Percentiles rank a stretch among this genome's conserved stretches.
Conservation (phyloP, 129 eudicot species). For the Helianthus tuberosus region DNA sequence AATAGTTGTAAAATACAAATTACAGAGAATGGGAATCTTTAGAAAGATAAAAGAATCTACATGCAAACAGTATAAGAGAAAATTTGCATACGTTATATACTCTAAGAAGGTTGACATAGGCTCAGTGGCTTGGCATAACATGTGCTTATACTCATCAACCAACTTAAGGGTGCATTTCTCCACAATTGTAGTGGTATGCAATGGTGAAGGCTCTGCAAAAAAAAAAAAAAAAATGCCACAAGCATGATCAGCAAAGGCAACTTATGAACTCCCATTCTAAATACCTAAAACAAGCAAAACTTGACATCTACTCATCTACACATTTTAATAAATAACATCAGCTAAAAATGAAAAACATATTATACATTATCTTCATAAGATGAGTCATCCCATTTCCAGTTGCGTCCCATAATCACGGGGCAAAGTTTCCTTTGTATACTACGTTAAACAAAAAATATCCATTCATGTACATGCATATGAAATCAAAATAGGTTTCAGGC, state of each 20-base stretch:
- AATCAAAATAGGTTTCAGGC: not conserved
- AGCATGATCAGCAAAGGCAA: not conserved
- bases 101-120: conserved; percentile 86
- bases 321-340: not conserved
- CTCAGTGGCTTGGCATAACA: conserved; percentile 87
- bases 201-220: conserved; percentile 81
- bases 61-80: conserved; percentile 1
- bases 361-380: not conserved
- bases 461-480: not conserved
- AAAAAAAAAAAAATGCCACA: conserved; percentile 12
- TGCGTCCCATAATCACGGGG: not conserved
- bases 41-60: not conserved
- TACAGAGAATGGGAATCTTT: not conserved
- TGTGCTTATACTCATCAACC: conserved; percentile 89
- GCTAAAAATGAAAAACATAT: not conserved
- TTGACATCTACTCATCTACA: not conserved
- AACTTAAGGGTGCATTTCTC: conserved; percentile 94
- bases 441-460: not conserved
- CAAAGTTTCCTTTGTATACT: not conserved
- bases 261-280: conserved; percentile 1
- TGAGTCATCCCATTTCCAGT: not conserved
- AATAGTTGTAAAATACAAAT: not conserved
- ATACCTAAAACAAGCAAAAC: not conserved
- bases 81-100: conserved; percentile 63
- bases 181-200: conserved; percentile 92